Base-by-base conservation (phyloP, 2,329 filamentous ascomycete species). In the Penicillium sclerotigenum region DNA sequence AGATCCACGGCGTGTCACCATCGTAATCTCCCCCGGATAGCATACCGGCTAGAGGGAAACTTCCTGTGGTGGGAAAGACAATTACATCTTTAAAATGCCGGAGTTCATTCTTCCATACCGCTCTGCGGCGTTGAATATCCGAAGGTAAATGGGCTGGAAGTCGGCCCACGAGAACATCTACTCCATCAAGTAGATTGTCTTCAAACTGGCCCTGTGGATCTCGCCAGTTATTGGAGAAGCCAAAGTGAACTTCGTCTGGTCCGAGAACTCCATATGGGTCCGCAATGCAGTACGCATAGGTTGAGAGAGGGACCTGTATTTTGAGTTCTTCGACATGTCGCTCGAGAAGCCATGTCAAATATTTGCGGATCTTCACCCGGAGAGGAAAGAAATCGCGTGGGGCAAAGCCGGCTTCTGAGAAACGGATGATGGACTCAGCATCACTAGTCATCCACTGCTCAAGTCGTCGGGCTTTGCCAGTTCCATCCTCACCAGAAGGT, bases 1-100 rank as follows among this genome's bases (percentile, higher is more conserved):
- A 85, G 0, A 85, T 66, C 81, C 83, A 87, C 28, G 83, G 74
- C 3, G 71, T 79, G 54, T 87, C 85, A 0, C 85, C 85, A 60
- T 87, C 85, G 56, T 87, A 87, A 63, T 87, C 85, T 9, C 85
- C 85, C 5, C 84, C 85, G 24, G 85, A 85, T 0, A 87, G 71
- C 65, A 83, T 81, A n/a, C 77, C 76, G 0, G 83, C 85, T 0
- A 85, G 70, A 0, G 85, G 81, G 16, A 74, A 76, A 8, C 72
- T 59, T 0, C 85, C 85, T 54, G 68, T 74, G 0, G 75, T 76
- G 0, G 85, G 73, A 59, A 87, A 86, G 0, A 87, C 75, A 14
- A 84, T 79, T 0, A 86, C 77, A 63, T 87, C 81, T 43, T 77
- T 77, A 9, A 85, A 75, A 61, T 84, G 78, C 0, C 77, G 75